Base-by-base conservation (phyloP, 257 asterid genomes). In the Fraxinus quadrangulata region DNA sequence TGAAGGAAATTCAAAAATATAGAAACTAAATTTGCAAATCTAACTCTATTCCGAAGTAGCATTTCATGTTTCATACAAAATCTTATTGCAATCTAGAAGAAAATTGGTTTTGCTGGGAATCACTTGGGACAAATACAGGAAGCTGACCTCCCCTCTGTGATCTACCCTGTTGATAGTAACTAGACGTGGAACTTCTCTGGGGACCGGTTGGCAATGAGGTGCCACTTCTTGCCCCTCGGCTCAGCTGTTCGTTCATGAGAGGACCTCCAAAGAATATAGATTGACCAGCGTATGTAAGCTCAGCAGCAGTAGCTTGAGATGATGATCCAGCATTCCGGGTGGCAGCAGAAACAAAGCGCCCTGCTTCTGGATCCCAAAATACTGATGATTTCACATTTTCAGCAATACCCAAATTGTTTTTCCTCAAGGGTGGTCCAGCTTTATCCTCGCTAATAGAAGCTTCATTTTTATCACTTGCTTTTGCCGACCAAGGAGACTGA, bases 191-290 rank as follows among this genome's bases (percentile, higher is more conserved):
- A 81, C 86, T 84, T 71, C 89, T 77, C 67, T 84, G 91, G 1
- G 83, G 77, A 34, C 85, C 87, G 17, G 56, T 59, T 0, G 80
- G 69, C 17, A 47, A 19, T 17, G 84, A 70, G 75, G 82, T 69
- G 36, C 89, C 85, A 13, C 80, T 33, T 76, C 88, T 85, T 14
- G 78, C 31, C 45, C 96, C 89, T 84, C 92, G 72, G 40, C 37
- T 85, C 82, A 21, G 0, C 81, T 84, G 89, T 26, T 92, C 96
- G 36, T 84, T 87, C 83, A 85, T 86, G 3, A 91, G 87, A 8
- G 98, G 98, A 42, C 96, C 94, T 5, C 98, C 98, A 16, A 90
- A 93, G 90, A 93, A 95, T 49, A 93, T 95, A 26, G 99, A 91
- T 76, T 90, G 98, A 42, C 98, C 96, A 0, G 96, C 81, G 83